These are phyloP conservation scores for Polyplosphaeria fusca DNA, from an alignment of 495 filamentous ascomycete genomes.

Conservation along the genomic window DNA sequence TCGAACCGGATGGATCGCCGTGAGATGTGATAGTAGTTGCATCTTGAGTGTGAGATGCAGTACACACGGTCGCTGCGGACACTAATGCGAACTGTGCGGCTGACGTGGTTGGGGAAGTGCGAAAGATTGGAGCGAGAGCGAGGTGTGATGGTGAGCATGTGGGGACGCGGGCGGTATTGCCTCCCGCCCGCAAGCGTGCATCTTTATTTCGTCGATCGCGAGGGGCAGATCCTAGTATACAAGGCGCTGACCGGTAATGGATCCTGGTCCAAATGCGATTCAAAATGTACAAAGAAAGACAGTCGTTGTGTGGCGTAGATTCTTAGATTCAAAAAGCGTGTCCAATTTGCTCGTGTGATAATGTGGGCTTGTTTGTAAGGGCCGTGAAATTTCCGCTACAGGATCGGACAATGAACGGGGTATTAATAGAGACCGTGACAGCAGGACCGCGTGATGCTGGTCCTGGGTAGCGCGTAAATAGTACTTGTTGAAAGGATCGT, in stretches of 20 bases:
- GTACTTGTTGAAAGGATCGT: not conserved
- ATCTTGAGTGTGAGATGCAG: too few species aligned
- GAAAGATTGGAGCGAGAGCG: too few species aligned
- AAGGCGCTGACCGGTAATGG: not conserved
- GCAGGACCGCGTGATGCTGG: slow-evolving; percentile 8
- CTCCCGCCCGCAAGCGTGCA: not conserved
- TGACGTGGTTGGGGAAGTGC: not conserved
- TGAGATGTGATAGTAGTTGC: not conserved
- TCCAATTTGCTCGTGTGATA: too few species aligned
- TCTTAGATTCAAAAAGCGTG: too few species aligned
- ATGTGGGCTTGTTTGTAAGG: too few species aligned
- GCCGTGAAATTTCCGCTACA: not conserved
- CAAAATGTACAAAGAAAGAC: too few species aligned
- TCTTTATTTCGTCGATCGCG: not conserved
- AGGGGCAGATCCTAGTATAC: not conserved
- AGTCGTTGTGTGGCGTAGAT: too few species aligned
- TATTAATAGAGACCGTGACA: slow-evolving; percentile 1
- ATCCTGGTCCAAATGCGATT: too few species aligned
- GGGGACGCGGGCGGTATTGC: not conserved
- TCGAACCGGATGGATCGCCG: too few species aligned
- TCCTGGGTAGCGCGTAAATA: not conserved
- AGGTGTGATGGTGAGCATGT: not conserved
- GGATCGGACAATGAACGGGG: not conserved
- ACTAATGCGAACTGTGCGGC: slow-evolving; percentile 1
- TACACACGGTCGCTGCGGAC: too few species aligned